Conservation (phyloP, 176 grass and related monocot species). For the Bolboschoenus planiculmis region DNA sequence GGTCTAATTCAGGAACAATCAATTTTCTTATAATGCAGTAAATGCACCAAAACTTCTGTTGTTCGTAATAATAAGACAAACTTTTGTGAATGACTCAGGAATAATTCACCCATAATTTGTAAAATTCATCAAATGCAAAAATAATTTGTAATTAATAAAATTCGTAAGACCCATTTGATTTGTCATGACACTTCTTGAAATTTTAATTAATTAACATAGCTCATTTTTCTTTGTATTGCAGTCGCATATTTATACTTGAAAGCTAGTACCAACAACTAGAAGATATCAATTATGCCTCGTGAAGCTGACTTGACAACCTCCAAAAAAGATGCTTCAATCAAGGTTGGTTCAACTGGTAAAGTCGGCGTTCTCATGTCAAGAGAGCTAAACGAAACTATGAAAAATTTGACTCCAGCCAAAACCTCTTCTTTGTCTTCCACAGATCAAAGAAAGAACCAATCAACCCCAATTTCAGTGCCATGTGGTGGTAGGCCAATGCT, state of each 20-base stretch:
- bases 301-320: constrained; percentile 26
- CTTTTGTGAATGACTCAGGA: background rate
- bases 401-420: constrained; percentile 23
- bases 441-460: constrained; percentile 37
- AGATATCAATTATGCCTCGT: constrained; percentile 42
- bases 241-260: background rate
- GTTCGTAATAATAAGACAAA: background rate
- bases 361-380: constrained; percentile 70
- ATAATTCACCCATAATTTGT: background rate
- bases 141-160: background rate
- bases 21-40: background rate
- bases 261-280: background rate
- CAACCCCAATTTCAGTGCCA: constrained; percentile 42
- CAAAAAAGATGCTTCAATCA: constrained; percentile 25
- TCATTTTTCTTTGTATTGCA: background rate
- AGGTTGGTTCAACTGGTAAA: constrained; percentile 73
- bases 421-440: background rate
- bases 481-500: constrained; percentile 32
- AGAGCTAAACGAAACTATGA: constrained; percentile 40
- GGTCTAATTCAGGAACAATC: background rate
- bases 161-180: background rate
- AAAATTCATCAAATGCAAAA: background rate
- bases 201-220: background rate
- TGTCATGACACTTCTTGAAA: background rate
- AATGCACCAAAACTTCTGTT: background rate